Evolutionary conservation across 179 eudicot species (phyloP), one percentile per base, ranked within the genome.

Genomic region (Dionaea muscipula): DNA sequence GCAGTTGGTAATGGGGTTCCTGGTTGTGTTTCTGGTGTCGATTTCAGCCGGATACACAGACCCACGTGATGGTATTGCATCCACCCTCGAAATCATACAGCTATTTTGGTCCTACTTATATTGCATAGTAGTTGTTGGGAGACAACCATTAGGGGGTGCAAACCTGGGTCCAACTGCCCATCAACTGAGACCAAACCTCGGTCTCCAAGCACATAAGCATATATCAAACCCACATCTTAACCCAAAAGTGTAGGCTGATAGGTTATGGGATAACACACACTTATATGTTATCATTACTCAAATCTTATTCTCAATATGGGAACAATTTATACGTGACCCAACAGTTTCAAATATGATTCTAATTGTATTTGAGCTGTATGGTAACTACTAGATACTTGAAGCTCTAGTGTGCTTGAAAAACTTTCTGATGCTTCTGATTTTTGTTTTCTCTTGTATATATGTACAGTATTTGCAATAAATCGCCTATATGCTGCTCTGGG

Each of bases 391-490:
- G 21, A 6, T 17, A 18, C 20, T 5, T 17, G n/a, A 16, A 18
- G 47, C 6, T 17, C 2, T 14, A n/a, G 44, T 39, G 44, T 39
- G 15, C 16, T n/a, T 3, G 44, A 5, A 5, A 18, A 14, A 14
- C 27, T 48, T 4, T 48, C 15, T 12, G 44, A 16, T 31, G 20
- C 9, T 28, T 21, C 46, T 35, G 20, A 26, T 7, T 27, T 26
- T 7, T 57, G 28, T 6, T 14, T 15, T 31, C 26, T 22, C 28
- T 31, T 43, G 36, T 4, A 48, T 25, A 4, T 16, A 57, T 54
- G 24, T 31, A 24, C 78, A 93, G 99, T 93, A 66, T 73, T 80
- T 68, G 99, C 96, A 43, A 88, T 93, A 36, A 88, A 93, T 61
- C 75, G 69, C 51, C 76, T 93, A 55, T 75, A 84, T 68, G 81